Base-by-base conservation (phyloP, 2,329 filamentous ascomycete genomes). In the Penicillium sp. region DNA sequence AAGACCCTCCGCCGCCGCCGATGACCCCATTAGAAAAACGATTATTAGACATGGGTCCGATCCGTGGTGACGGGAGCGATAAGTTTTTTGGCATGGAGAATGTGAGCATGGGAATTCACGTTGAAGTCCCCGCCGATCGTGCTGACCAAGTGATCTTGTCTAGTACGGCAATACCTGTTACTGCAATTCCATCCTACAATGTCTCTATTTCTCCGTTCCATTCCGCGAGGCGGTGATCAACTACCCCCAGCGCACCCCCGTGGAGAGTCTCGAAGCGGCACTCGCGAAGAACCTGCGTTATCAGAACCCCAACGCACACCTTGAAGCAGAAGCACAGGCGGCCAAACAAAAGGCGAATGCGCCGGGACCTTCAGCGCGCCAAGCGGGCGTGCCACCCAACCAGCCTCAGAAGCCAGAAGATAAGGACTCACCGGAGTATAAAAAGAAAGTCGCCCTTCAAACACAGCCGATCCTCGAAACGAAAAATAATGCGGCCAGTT, bases 31-130 rank as follows among this genome's bases (percentile, higher is more conserved):
- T 82, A 22, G 77, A 82, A 65, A 80, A 87, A 71, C 84, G 93
- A 74, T 74, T 98, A 20, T 76, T 80, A 54, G 83, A 86, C 65
- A 80, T 85, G 42, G 89, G 88, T 3, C 80, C 89, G 2, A 69
- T 93, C 51, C 80, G 87, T 56, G 73, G 76, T 51, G 89, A 96
- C 66, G 92, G 92, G 37, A 95, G 85, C 61, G 92, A 96, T 70
- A 94, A 95, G 70, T 98, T 95, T 71, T 96, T 93, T 68, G 92
- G 92, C 11, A 83, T 96, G 63, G 92, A 98, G 68, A 98, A 98
- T 69, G 90, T 96, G 74, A 68, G 85, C 73, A n/a, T 26, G 9
- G 5, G 18, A 16, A 16, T 36, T 16, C 12, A 15, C 8, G 27
- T 22, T 18, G 4, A 27, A 11, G 12, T 5, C 25, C 25, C 9